Conservation (phyloP, 768 basidiomycete genomes). For the Collybia nuda region DNA sequence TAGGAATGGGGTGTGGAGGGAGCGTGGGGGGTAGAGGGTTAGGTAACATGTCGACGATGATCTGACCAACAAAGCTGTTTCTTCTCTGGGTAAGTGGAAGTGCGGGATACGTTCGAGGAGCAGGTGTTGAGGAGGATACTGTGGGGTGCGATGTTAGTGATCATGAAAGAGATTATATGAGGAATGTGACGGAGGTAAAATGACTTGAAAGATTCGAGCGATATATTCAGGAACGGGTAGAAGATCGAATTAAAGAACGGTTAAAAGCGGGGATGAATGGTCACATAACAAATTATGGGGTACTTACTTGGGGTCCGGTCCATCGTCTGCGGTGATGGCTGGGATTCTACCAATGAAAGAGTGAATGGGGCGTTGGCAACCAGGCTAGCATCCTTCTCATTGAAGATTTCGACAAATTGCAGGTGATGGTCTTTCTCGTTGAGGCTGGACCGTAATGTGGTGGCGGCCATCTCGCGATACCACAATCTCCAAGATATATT, state of each 20-base stretch:
- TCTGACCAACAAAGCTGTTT: constrained; percentile 18
- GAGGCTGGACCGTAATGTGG: constrained; percentile 21
- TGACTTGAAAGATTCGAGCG: not conserved
- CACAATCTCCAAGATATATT: constrained; percentile 89
- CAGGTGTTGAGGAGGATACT: too few species aligned
- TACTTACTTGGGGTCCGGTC: too few species aligned
- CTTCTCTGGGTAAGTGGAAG: not conserved
- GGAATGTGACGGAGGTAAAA: not conserved
- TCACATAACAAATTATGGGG: not conserved
- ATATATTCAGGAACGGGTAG: too few species aligned
- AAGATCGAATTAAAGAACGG: not conserved
- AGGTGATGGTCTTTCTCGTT: not conserved
- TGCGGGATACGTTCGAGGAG: too few species aligned
- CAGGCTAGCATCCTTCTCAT: constrained; percentile 17
- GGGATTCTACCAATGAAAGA: not conserved
- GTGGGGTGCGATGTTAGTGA: too few species aligned
- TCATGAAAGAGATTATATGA: not conserved
- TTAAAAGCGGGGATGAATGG: not conserved
- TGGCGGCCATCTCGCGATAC: constrained; percentile 59
- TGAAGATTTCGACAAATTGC: constrained; percentile 3
- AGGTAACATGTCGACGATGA: constrained; percentile 64
- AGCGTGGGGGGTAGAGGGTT: constrained; percentile 25
- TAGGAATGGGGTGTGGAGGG: constrained; percentile 11
- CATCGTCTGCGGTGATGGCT: too few species aligned
- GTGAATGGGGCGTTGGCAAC: constrained; percentile 5